phyloP scores from a whole-genome alignment of 1,139 yeast species.

The Blastobotrys niveus region DNA sequence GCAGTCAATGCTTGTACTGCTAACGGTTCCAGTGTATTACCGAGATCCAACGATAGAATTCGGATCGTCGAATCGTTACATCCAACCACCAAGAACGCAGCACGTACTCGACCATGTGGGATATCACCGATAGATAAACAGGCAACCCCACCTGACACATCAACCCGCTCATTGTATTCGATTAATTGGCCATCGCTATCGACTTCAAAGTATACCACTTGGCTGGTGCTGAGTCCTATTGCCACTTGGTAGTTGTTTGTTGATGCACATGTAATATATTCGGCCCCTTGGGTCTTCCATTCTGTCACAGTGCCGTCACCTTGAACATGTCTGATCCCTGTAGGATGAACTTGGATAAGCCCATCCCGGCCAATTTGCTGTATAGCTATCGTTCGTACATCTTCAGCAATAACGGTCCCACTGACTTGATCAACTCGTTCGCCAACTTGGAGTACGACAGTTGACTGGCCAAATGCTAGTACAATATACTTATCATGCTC shows the following conservation, averaged over 20 bases:
- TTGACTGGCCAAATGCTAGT: conserved; percentile 59
- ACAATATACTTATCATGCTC: conserved; percentile 58
- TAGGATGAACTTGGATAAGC: conserved; percentile 64
- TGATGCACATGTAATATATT: conserved; percentile 53
- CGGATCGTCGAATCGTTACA: conserved; percentile 67
- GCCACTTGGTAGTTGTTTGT: conserved; percentile 64
- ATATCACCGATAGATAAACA: conserved; percentile 54
- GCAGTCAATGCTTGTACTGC: conserved; percentile 67
- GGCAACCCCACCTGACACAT: conserved; percentile 47
- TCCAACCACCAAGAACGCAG: conserved; percentile 63
- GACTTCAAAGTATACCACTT: conserved; percentile 76
- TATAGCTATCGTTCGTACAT: conserved; percentile 60
- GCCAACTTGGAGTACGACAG: conserved; percentile 62
- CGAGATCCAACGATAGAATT: conserved; percentile 59
- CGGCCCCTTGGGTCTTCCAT: conserved; percentile 76
- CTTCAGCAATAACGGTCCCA: conserved; percentile 53
- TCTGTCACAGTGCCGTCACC: conserved; percentile 39
- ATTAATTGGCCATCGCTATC: conserved; percentile 59
- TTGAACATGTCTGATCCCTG: conserved; percentile 65
- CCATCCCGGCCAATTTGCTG: conserved; percentile 63
- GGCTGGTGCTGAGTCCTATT: conserved; percentile 65
- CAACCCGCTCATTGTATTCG: conserved; percentile 63
- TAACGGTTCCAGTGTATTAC: conserved; percentile 56
- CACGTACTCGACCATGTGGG: conserved; percentile 44
- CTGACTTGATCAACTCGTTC: conserved; percentile 74